These are phyloP conservation scores for Gnaphalium uliginosum DNA, from an alignment of 129 eudicot species.

Conservation along the genomic window DNA sequence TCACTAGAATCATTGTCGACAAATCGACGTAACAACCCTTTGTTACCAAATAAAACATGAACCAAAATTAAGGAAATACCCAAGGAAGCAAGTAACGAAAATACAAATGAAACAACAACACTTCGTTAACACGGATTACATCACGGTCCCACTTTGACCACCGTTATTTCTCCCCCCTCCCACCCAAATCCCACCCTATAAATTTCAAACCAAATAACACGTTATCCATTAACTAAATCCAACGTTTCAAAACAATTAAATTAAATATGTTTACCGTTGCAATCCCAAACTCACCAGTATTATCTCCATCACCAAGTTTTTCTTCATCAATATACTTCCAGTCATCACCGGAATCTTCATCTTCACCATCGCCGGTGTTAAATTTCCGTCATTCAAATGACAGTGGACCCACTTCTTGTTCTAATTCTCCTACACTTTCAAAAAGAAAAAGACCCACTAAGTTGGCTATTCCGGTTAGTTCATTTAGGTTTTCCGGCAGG, in stretches of 20 bases:
- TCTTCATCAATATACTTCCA: slow-evolving; percentile 41
- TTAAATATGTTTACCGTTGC: slow-evolving; percentile 56
- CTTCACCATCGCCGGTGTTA: slow-evolving; percentile 46
- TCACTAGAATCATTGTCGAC: no score
- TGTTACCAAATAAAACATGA: no score
- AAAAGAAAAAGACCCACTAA: slow-evolving; percentile 90
- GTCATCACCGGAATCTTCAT: slow-evolving; percentile 43
- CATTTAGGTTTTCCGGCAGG: slow-evolving; percentile 23
- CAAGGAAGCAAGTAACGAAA: no score
- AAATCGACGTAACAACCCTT: no score
- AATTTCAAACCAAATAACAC: slow-evolving; percentile 6
- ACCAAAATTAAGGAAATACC: no score
- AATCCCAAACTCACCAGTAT: slow-evolving; percentile 62
- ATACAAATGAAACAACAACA: slow-evolving; percentile 11
- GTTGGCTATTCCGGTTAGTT: slow-evolving; percentile 59
- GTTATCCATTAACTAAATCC: slow-evolving; percentile 32
- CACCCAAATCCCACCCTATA: slow-evolving; percentile 20
- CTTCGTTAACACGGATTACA: slow-evolving; percentile 38
- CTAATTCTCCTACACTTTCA: slow-evolving; percentile 20
- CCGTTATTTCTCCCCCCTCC: no score
- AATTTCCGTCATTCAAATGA: slow-evolving; percentile 43
- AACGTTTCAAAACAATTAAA: slow-evolving; percentile 44
- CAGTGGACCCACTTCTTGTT: slow-evolving; percentile 11
- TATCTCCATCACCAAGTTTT: slow-evolving; percentile 50
- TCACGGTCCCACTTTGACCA: slow-evolving; percentile 40